These are phyloP conservation scores for Leptodermis oblonga DNA, from an alignment of 257 asterid genomes.

Conservation along the genomic window DNA sequence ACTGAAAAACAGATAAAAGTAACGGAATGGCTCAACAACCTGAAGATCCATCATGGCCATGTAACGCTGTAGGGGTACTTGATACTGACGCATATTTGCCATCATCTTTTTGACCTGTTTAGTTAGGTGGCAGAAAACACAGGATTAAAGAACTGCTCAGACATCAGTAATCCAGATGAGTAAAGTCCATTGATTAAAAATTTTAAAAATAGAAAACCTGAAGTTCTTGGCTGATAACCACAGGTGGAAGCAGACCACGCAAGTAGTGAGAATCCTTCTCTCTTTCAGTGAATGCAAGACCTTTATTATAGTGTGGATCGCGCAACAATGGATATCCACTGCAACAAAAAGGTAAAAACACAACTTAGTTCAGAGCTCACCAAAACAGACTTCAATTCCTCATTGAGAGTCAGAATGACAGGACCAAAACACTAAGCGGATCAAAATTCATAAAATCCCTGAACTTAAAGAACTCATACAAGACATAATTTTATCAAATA, in stretches of 20 bases:
- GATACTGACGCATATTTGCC: conserved; percentile 84
- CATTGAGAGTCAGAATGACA: neutral
- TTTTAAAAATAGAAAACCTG: conserved; percentile 61
- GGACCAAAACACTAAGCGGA: neutral
- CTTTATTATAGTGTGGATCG: conserved; percentile 95
- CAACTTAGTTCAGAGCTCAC: neutral
- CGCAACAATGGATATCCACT: conserved; percentile 98
- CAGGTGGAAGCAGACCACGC: conserved; percentile 98
- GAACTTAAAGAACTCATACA: neutral
- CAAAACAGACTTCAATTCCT: neutral
- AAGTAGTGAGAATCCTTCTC: conserved; percentile 96
- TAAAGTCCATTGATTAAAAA: neutral
- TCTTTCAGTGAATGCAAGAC: conserved; percentile 82
- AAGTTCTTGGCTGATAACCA: conserved; percentile 58
- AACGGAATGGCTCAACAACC: conserved; percentile 36
- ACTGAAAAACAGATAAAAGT: neutral
- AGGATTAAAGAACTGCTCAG: neutral
- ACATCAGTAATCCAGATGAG: neutral
- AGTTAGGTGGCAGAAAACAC: conserved; percentile 9
- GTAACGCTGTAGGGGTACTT: conserved; percentile 90
- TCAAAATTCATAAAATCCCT: neutral
- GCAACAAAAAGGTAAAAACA: conserved; percentile 19
- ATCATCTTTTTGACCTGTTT: conserved; percentile 90
- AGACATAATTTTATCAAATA: neutral
- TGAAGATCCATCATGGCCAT: conserved; percentile 99